Evolutionary conservation across 2,329 filamentous ascomycete species (phyloP).

Genomic region (Aspergillus sp.): DNA sequence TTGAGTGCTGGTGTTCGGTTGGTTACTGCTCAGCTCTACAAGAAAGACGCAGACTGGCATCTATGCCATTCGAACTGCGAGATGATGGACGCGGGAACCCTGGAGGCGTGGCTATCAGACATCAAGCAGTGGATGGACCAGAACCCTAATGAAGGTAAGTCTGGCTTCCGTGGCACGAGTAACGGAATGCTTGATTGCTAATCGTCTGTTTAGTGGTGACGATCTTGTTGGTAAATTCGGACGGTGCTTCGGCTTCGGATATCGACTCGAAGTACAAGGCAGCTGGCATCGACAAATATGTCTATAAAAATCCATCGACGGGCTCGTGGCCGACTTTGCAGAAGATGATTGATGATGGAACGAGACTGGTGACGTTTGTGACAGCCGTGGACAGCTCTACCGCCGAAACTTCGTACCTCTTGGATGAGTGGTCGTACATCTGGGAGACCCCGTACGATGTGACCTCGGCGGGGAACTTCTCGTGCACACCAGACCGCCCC

Average conservation of each 20-base stretch:
- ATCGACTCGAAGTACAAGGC: slow-evolving; percentile 49
- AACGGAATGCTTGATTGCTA: slow-evolving; percentile 1
- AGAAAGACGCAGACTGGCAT: slow-evolving; percentile 49
- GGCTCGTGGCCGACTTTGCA: slow-evolving; percentile 63
- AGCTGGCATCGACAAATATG: slow-evolving; percentile 54
- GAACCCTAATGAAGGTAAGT: slow-evolving; percentile 55
- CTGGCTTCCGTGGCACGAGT: neutral
- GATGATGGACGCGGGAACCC: slow-evolving; percentile 59
- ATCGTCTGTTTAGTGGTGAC: slow-evolving; percentile 51
- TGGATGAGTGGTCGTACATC: slow-evolving; percentile 41
- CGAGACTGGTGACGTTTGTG: slow-evolving; percentile 61
- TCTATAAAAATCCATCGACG: slow-evolving; percentile 48
- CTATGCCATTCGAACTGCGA: slow-evolving; percentile 63
- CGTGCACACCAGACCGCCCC: slow-evolving; percentile 63
- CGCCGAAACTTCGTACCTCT: slow-evolving; percentile 34
- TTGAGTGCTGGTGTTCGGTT: slow-evolving; percentile 64
- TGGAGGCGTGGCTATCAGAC: slow-evolving; percentile 55
- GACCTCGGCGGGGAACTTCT: slow-evolving; percentile 55
- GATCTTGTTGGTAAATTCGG: slow-evolving; percentile 63
- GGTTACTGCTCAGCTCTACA: slow-evolving; percentile 64
- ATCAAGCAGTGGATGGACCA: slow-evolving; percentile 62
- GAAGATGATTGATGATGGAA: slow-evolving; percentile 56
- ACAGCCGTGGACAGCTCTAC: slow-evolving; percentile 40
- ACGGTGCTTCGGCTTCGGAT: slow-evolving; percentile 47
- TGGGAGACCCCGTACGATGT: slow-evolving; percentile 69